Conservation (phyloP, 2,329 filamentous ascomycete species). For the Plectosphaerella plurivora region DNA sequence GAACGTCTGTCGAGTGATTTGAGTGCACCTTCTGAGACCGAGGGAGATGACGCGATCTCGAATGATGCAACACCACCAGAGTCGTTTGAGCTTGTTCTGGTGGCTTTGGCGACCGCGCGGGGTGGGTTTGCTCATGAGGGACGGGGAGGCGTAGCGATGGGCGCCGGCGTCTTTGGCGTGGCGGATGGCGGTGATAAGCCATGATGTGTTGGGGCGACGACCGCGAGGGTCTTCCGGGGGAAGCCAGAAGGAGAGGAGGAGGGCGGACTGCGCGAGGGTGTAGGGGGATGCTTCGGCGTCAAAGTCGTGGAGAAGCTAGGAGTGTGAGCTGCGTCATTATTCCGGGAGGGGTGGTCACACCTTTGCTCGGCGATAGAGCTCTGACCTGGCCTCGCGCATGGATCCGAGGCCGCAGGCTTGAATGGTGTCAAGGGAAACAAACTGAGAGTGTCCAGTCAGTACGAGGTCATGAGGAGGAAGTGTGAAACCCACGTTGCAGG, state of each 20-base stretch:
- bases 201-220: not conserved
- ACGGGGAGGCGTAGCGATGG: not conserved
- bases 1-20: not conserved
- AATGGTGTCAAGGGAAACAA: not conserved
- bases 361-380: not conserved
- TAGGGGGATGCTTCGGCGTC: not conserved
- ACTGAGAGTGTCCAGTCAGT: not conserved
- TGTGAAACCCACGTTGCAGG: not conserved
- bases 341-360: not conserved
- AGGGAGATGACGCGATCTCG: not conserved
- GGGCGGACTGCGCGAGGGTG: not conserved
- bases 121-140: not conserved
- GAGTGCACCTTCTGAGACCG: not conserved
- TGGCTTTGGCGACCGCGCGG: no score
- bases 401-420: not conserved
- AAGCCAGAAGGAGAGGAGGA: not conserved
- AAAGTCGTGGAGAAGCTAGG: not conserved
- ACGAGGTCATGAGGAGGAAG: no score
- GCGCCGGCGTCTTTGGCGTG: not conserved
- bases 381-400: not conserved
- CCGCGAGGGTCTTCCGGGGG: not conserved
- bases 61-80: conserved; percentile 2
- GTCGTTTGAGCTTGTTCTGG: not conserved
- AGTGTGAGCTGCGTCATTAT: not conserved
- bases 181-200: not conserved